phyloP scores from a whole-genome alignment of 345 rosid species.

The Linum trigynum region DNA sequence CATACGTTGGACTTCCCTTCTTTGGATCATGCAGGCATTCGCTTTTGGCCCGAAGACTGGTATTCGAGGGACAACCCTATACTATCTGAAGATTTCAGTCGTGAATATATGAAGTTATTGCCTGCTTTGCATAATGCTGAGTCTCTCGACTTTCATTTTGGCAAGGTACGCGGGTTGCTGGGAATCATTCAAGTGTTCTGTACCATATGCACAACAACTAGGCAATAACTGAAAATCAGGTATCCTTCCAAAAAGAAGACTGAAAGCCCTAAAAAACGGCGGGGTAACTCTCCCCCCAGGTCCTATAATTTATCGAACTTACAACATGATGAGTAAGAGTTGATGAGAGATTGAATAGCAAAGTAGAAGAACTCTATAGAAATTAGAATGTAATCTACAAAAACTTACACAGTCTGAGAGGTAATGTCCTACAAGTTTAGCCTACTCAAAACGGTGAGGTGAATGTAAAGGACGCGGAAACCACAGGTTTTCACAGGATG shows the following conservation, averaged over 20 bases:
- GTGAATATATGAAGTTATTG: neutral
- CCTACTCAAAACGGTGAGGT: neutral
- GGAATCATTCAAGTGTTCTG: slow-evolving; percentile 6
- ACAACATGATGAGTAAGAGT: too few relatives aligned
- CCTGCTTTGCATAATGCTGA: neutral
- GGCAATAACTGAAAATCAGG: too few relatives aligned
- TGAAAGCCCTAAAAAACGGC: too few relatives aligned
- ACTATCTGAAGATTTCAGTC: neutral
- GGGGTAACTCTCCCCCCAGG: too few relatives aligned
- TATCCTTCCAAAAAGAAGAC: too few relatives aligned
- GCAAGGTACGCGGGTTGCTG: slow-evolving; percentile 1
- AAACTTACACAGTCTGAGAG: neutral
- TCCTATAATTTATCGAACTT: too few relatives aligned
- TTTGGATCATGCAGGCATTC: neutral
- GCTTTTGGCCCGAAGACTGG: neutral
- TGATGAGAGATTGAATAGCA: neutral
- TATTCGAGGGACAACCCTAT: neutral
- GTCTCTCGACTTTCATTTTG: neutral
- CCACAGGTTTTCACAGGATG: neutral
- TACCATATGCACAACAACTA: too few relatives aligned
- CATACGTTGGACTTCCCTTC: neutral
- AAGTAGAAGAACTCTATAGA: neutral
- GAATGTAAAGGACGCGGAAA: neutral
- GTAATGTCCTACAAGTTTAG: neutral
- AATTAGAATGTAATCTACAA: neutral